Evolutionary conservation across 2,329 filamentous ascomycete species (phyloP), one percentile per base, ranked within the genome.

Genomic region (Thermothelomyces thermophilus): DNA sequence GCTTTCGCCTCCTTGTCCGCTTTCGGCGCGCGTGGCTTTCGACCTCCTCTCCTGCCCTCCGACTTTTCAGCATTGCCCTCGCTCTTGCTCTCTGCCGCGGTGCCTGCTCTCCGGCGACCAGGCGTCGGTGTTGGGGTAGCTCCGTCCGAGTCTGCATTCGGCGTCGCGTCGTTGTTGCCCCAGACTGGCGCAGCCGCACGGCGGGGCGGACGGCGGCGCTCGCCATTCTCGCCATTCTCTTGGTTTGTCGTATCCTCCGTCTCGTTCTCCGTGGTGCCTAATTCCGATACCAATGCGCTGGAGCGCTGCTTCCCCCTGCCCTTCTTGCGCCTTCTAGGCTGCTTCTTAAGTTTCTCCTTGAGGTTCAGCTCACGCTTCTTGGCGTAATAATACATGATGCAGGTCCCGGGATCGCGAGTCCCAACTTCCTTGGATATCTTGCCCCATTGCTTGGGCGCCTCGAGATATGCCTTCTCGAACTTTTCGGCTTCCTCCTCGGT

Each of bases 371-470:
- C 76, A 68, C 84, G 85, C 69, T 82, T 93, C 63, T 84, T 87
- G 55, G 87, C 75, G 66, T 93, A 93, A 67, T 93, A 93, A 66
- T 90, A 89, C 63, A 89, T 84, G 58, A 93, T 93, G 66, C 85
- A 89, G 41, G 86, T 80, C 56, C 85, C 84, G 66, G 88, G 90
- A 60, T 86, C 82, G 20, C 87, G 80, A 26, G 77, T 74, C 0
- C 78, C 76, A 5, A 91, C 69, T 20, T 75, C 74, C 51, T 85
- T 80, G 5, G 87, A 84, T 51, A 93, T 82, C 59, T 80, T 82
- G 50, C 86, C 85, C 86, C 86, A 93, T 62, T 90, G 86, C 73
- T 93, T 93, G 0, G 86, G 85, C 51, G 78, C 79, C 54, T 88
- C 84, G 44, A 87, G 74, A 61, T 89, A 91, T 10, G 80, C 76